Evolutionary conservation across 495 filamentous ascomycete species (phyloP).

Genomic region (Aspergillus heteromorphus): DNA sequence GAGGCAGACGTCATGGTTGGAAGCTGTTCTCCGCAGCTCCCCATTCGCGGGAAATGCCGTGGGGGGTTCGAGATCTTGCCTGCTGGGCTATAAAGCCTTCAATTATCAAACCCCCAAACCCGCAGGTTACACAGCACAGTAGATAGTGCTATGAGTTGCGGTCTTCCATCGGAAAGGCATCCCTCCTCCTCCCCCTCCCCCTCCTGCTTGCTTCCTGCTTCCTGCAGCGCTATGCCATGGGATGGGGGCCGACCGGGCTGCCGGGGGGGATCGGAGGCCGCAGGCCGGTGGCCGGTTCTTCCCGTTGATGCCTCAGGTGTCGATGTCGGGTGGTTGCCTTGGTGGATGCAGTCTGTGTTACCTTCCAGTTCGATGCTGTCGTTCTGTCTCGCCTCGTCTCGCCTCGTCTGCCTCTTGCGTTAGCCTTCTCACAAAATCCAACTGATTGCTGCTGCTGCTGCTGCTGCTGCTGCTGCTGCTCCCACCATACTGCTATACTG

Average conservation of each 20-base stretch:
- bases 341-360: background rate
- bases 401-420: background rate
- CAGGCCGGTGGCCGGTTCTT: background rate
- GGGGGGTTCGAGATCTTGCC: background rate
- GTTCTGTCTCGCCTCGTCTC: background rate
- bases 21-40: background rate
- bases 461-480: no score
- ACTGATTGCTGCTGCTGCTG: background rate
- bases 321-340: background rate
- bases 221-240: no score
- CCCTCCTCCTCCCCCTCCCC: no score
- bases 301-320: background rate
- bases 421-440: background rate
- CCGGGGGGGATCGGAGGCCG: background rate
- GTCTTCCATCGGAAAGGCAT: no score
- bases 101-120: background rate
- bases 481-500: no score
- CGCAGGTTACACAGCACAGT: background rate
- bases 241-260: no score
- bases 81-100: background rate
- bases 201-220: no score
- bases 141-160: background rate
- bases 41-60: background rate
- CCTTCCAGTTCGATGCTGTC: background rate
- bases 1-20: background rate